These are phyloP conservation scores for Tricholoma matsutake DNA, from an alignment of 768 basidiomycete genomes.

Conservation along the genomic window DNA sequence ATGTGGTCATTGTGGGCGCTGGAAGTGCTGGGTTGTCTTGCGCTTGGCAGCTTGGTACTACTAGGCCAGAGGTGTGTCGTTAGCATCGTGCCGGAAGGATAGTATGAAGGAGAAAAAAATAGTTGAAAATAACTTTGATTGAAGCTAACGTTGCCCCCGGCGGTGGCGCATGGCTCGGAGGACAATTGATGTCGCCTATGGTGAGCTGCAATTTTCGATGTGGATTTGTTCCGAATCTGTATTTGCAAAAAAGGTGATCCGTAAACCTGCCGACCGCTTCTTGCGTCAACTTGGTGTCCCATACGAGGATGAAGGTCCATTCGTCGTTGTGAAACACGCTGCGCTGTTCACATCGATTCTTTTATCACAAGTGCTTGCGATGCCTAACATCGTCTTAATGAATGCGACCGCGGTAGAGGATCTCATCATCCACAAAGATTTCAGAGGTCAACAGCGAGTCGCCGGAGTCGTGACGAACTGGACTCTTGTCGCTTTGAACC, in stretches of 20 bases:
- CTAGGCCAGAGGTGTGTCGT: constrained; percentile 55
- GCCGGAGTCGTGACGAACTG: constrained; percentile 51
- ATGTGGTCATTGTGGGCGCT: constrained; percentile 75
- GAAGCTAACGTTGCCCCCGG: constrained; percentile 81
- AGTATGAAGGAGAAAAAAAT: background rate
- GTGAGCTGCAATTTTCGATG: constrained; percentile 27
- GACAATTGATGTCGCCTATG: constrained; percentile 80
- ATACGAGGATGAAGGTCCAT: constrained; percentile 75
- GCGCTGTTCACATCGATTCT: constrained; percentile 79
- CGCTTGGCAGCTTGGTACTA: constrained; percentile 68
- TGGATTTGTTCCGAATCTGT: background rate
- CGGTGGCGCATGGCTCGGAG: constrained; percentile 76
- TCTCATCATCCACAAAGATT: constrained; percentile 64
- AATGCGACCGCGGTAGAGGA: constrained; percentile 84
- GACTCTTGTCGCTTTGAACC: constrained; percentile 52
- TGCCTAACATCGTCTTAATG: constrained; percentile 71
- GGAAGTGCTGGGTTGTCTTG: constrained; percentile 69
- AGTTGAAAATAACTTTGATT: constrained; percentile 55
- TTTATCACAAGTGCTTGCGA: constrained; percentile 63
- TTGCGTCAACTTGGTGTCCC: constrained; percentile 65
- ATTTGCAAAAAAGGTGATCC: constrained; percentile 50
- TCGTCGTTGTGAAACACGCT: constrained; percentile 80
- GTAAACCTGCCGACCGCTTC: constrained; percentile 75
- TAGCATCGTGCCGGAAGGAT: background rate
- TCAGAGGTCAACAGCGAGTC: constrained; percentile 47